Evolutionary conservation across 169 alveolate species (phyloP).

Genomic region (Plasmodium vinckei): DNA sequence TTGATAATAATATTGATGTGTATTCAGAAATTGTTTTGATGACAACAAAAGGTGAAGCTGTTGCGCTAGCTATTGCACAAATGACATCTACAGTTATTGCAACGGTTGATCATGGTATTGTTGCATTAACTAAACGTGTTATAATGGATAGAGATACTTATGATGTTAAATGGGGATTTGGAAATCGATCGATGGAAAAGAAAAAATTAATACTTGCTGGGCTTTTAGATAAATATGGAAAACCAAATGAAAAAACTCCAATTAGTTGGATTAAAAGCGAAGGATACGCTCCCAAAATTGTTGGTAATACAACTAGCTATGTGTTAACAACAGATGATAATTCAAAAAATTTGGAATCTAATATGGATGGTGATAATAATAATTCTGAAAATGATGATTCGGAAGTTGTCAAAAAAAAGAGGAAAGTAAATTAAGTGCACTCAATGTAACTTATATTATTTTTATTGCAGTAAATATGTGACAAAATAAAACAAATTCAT

Average conservation of each 20-base stretch:
- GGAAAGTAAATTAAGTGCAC: slow-evolving; percentile 26
- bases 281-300: slow-evolving; percentile 88
- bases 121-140: slow-evolving; percentile 98
- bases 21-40: slow-evolving; percentile 97
- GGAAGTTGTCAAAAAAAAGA: slow-evolving; percentile 43
- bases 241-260: slow-evolving; percentile 96
- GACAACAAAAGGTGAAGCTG: slow-evolving; percentile 99
- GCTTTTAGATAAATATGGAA: slow-evolving; percentile 95
- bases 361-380: slow-evolving; percentile 6
- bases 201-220: slow-evolving; percentile 97
- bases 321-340: slow-evolving; percentile 71
- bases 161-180: slow-evolving; percentile 99
- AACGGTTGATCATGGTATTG: slow-evolving; percentile 99
- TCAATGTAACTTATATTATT: too few species aligned
- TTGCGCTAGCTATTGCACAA: slow-evolving; percentile 98
- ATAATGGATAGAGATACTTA: slow-evolving; percentile 99
- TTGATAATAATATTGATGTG: slow-evolving; percentile 97
- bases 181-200: slow-evolving; percentile 99
- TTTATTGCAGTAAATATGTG: too few species aligned
- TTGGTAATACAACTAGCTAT: slow-evolving; percentile 83
- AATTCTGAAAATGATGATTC: slow-evolving; percentile 22
- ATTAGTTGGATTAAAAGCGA: slow-evolving; percentile 93
- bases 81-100: slow-evolving; percentile 99
- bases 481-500: too few species aligned
- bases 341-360: background rate